phyloP scores from a whole-genome alignment of 2,329 filamentous ascomycete species.

The Aspergillus quadrilineatus region DNA sequence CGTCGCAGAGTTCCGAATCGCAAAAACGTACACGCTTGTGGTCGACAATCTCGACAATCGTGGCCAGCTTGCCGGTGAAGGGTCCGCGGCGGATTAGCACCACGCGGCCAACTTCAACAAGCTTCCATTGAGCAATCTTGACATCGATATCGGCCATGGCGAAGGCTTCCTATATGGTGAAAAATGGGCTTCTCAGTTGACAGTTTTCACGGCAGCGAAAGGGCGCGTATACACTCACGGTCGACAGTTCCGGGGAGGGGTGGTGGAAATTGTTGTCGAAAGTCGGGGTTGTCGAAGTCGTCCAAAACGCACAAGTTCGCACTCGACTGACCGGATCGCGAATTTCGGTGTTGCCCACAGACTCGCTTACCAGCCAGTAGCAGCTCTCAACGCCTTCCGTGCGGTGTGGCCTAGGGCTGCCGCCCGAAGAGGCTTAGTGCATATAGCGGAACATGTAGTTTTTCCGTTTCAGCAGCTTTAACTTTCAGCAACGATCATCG shows the following conservation, averaged over 20 bases:
- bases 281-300: conserved; percentile 41
- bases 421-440: conserved; percentile 14
- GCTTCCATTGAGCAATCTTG: conserved; percentile 83
- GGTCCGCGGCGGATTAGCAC: conserved; percentile 85
- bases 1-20: conserved; percentile 5
- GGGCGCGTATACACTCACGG: conserved; percentile 36
- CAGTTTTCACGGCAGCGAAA: conserved; percentile 17
- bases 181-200: conserved; percentile 29
- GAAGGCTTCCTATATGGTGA: conserved; percentile 55
- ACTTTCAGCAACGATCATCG: conserved; percentile 26
- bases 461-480: conserved; percentile 25
- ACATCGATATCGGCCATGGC: conserved; percentile 82
- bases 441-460: conserved; percentile 15
- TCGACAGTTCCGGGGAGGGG: conserved; percentile 41
- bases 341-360: conserved; percentile 45
- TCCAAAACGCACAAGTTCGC: conserved; percentile 34
- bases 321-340: conserved; percentile 29
- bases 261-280: conserved; percentile 42
- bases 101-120: conserved; percentile 97
- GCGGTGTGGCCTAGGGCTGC: conserved; percentile 39
- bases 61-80: conserved; percentile 80
- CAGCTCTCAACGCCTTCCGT: conserved; percentile 18
- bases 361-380: conserved; percentile 44
- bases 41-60: conserved; percentile 99
- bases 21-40: conserved; percentile 92